Percentiles rank a stretch among this genome's conserved stretches.
These are phyloP conservation scores for Sphaerulina vaccinii DNA, from an alignment of 2,329 filamentous ascomycete genomes.

Conservation along the genomic window DNA sequence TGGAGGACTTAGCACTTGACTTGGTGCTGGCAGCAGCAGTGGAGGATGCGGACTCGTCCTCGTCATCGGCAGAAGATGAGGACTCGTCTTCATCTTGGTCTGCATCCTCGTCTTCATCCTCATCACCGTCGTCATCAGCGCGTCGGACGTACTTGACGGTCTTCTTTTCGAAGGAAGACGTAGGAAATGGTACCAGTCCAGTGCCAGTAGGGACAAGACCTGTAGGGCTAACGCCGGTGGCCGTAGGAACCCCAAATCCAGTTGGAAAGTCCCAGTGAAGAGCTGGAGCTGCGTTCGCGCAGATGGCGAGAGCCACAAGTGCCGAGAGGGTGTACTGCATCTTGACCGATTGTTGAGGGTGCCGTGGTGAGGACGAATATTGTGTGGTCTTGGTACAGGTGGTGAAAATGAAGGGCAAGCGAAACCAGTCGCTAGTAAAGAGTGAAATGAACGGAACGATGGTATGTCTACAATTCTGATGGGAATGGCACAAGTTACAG, in stretches of 20 bases:
- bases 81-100: background rate
- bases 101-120: constrained; percentile 12
- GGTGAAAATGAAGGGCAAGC: constrained; percentile 13
- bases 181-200: constrained; percentile 10
- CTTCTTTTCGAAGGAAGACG: constrained; percentile 1
- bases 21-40: background rate
- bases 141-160: background rate
- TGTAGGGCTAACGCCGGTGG: background rate
- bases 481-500: background rate
- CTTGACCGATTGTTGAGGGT: background rate
- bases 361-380: background rate
- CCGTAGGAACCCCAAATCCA: constrained; percentile 5
- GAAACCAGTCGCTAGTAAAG: constrained; percentile 19
- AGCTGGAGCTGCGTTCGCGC: constrained; percentile 18
- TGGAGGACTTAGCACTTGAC: background rate
- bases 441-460: constrained; percentile 7
- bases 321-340: constrained; percentile 23
- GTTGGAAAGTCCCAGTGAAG: constrained; percentile 13
- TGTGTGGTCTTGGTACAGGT: background rate
- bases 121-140: constrained; percentile 15
- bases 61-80: no score
- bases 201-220: background rate
- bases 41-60: no score
- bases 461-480: constrained; percentile 1
- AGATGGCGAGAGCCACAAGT: constrained; percentile 19